These are phyloP conservation scores for Volutella citrinella DNA, from an alignment of 2,329 filamentous ascomycete genomes.

Conservation along the genomic window DNA sequence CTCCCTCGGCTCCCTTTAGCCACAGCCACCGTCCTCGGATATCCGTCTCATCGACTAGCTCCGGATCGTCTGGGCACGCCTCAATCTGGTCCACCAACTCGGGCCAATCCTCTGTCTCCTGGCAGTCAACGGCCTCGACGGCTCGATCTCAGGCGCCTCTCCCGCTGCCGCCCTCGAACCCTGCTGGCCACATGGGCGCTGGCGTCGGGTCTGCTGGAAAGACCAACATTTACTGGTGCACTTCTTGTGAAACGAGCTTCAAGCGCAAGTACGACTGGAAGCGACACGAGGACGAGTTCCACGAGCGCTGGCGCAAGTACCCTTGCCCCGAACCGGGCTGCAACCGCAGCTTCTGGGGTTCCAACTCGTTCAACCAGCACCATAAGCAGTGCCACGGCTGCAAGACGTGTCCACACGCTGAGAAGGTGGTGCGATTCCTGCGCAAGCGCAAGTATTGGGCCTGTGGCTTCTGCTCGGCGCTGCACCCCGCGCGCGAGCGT, in stretches of 20 bases:
- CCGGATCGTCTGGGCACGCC: constrained; percentile 46
- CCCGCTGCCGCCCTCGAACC: constrained; percentile 31
- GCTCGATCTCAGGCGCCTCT: constrained; percentile 36
- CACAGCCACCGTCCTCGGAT: constrained; percentile 42
- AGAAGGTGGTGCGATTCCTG: constrained; percentile 60
- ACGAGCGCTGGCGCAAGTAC: constrained; percentile 66
- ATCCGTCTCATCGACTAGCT: constrained; percentile 49
- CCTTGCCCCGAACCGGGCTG: constrained; percentile 61
- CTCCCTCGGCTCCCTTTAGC: constrained; percentile 35
- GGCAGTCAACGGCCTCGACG: constrained; percentile 33
- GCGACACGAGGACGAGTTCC: constrained; percentile 66
- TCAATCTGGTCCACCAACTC: constrained; percentile 45
- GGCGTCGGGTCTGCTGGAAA: constrained; percentile 28
- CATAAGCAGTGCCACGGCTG: constrained; percentile 64
- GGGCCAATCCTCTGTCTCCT: constrained; percentile 38
- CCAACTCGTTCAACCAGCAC: constrained; percentile 66
- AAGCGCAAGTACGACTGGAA: constrained; percentile 70
- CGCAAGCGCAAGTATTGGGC: constrained; percentile 66
- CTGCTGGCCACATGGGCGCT: constrained; percentile 30
- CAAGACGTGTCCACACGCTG: constrained; percentile 63
- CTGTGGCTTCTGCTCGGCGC: constrained; percentile 64
- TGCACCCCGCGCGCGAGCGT: constrained; percentile 62
- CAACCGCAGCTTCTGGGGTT: constrained; percentile 66
- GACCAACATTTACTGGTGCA: constrained; percentile 55
- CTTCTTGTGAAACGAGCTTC: constrained; percentile 61